Base-by-base conservation (phyloP, 768 basidiomycete genomes). In the Lentinula detonsa region DNA sequence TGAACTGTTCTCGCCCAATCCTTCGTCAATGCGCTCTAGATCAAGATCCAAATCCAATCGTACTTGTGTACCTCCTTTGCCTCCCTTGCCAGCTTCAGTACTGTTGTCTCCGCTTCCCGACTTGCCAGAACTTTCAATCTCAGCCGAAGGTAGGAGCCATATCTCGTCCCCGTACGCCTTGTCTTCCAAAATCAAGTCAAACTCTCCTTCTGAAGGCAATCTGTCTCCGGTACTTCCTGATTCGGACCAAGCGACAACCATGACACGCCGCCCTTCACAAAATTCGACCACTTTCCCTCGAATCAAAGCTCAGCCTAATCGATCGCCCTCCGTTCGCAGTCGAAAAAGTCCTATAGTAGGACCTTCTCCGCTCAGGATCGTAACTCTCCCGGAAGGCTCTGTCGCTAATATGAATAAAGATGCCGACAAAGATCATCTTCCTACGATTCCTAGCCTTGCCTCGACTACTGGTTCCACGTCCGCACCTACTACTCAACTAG, bases 351-450 rank as follows among this genome's bases (percentile, higher is more conserved):
- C 78, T 13, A 65, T 72, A 8, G 61, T 78, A 21, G 68, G 77
- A 1, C 79, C 78, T n/a, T 81, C 81, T 15, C 80, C 80, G 49
- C 66, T 82, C 43, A 75, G 80, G 43, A 69, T 70, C 52, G 76
- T 79, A 76, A 76, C 76, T 31, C 68, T 79, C 34, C 76, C 77
- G 10, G 76, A 76, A 34, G 60, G 60, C 28, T 65, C 68, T 7
- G 64, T 67, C 1, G 23, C 66, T 11, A 67, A 69, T 18, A 48
- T 66, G 9, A 43, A 42, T 18, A 45, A 23, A 23, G 60, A 61
- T 0, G 11, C n/a, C 9, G 46, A 48, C 21, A 48, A 48, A 23
- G 46, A 48, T n/a, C 18, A 21, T 3, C 53, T 35, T 16, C 35
- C 52, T 46, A 23, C 46, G 15, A 45, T 48, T 8, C 46, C 46